A percentile compares a stretch with the other conserved stretches of the same genome.
phyloP scores from a whole-genome alignment of 495 filamentous ascomycete species.

The Xylaria intraflava region DNA sequence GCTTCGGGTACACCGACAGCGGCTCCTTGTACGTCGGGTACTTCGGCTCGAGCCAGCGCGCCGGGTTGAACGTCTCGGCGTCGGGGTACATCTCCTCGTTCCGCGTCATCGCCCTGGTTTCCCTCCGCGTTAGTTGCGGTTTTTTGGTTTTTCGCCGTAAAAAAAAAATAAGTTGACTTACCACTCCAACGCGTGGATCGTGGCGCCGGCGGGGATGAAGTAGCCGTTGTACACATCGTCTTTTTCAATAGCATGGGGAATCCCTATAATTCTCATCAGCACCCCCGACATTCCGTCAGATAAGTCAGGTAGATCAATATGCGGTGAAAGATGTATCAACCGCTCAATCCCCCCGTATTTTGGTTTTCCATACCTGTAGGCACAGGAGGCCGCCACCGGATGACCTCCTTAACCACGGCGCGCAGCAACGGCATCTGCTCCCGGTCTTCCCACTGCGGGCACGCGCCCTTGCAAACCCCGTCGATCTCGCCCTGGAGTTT shows the following conservation, averaged over 20 bases:
- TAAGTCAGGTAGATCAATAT: background rate
- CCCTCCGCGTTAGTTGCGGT: too few relatives aligned
- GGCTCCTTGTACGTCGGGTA: slow-evolving; percentile 52
- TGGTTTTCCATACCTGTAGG: slow-evolving; percentile 45
- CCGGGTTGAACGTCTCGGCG: slow-evolving; percentile 53
- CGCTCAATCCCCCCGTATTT: too few relatives aligned
- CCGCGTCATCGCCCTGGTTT: slow-evolving; percentile 59
- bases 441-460: slow-evolving; percentile 45
- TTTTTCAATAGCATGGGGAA: slow-evolving; percentile 47
- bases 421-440: slow-evolving; percentile 42
- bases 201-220: slow-evolving; percentile 48
- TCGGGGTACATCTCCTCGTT: slow-evolving; percentile 53
- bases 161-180: slow-evolving; percentile 14
- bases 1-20: slow-evolving; percentile 46
- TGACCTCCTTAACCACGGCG: slow-evolving; percentile 54
- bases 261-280: slow-evolving; percentile 26
- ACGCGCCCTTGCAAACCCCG: slow-evolving; percentile 35
- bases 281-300: too few relatives aligned
- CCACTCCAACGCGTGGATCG: slow-evolving; percentile 54
- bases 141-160: background rate
- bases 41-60: slow-evolving; percentile 43
- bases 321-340: too few relatives aligned
- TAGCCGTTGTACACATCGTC: slow-evolving; percentile 53
- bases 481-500: slow-evolving; percentile 53
- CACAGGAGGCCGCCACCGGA: slow-evolving; percentile 54